Conservation (phyloP, 331 rosid species). For the Pyrus hybrid region DNA sequence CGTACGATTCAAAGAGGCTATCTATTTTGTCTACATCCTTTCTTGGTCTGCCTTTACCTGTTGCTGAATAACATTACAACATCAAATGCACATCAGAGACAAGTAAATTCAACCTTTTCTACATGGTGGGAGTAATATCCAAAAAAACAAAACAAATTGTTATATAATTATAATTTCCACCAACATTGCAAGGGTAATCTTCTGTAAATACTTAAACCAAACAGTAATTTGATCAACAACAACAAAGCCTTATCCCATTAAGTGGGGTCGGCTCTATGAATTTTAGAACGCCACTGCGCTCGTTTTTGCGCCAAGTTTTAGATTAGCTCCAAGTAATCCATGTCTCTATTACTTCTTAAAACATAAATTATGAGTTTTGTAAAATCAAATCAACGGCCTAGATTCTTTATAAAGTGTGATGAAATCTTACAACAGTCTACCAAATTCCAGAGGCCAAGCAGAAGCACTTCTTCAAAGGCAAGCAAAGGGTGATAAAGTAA, state of each 20-base stretch:
- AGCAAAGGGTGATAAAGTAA: background rate
- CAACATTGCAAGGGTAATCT: background rate
- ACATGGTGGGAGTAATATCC: background rate
- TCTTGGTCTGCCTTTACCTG: constrained; percentile 30
- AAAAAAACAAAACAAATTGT: background rate
- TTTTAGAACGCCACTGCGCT: no score
- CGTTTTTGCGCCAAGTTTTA: no score
- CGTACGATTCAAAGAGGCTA: constrained; percentile 31
- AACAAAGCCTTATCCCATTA: no score
- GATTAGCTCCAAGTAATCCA: no score
- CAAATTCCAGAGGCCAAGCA: background rate
- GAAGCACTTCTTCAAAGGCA: background rate
- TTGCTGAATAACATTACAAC: constrained; percentile 20
- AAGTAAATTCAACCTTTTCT: background rate
- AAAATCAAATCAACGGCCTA: no score
- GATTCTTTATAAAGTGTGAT: background rate
- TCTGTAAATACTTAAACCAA: background rate
- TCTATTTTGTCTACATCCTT: constrained; percentile 38
- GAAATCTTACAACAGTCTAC: background rate
- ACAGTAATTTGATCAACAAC: no score
- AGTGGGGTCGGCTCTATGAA: no score
- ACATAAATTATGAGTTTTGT: no score
- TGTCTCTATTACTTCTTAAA: no score
- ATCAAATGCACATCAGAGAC: background rate
- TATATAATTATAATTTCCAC: background rate